A percentile compares a stretch with the other conserved stretches of the same genome.
These are phyloP conservation scores for Euryodendron excelsum DNA, from an alignment of 148 eudicot species.

Conservation along the genomic window DNA sequence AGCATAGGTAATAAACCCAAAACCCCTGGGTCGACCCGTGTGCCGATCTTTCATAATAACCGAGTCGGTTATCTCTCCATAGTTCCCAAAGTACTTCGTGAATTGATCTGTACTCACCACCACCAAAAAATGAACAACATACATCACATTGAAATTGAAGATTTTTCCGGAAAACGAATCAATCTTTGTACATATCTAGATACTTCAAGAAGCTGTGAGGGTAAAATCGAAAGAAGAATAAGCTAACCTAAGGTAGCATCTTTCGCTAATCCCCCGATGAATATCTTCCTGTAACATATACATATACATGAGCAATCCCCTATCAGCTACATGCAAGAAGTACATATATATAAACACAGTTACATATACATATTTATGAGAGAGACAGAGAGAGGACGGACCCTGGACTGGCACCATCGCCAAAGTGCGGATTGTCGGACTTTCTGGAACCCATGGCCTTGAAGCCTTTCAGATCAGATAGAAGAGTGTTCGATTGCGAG, in stretches of 20 bases:
- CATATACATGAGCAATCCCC: not conserved
- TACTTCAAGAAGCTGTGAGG: too few species aligned
- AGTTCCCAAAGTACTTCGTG: constrained; percentile 63
- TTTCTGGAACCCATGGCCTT: constrained; percentile 42
- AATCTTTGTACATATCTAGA: not conserved
- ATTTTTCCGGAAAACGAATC: not conserved
- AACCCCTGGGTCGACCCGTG: constrained; percentile 72
- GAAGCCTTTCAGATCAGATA: not conserved
- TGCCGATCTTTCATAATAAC: constrained; percentile 72
- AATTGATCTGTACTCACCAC: constrained; percentile 42
- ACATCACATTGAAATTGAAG: not conserved
- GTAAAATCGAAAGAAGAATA: not conserved
- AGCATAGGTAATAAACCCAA: constrained; percentile 66
- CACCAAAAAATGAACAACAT: not conserved
- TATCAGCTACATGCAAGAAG: not conserved
- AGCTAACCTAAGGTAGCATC: constrained; percentile 57
- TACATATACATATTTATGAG: not conserved
- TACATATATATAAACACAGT: too few species aligned
- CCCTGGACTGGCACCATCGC: constrained; percentile 80
- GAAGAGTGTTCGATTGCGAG: not conserved
- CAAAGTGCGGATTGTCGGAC: constrained; percentile 40
- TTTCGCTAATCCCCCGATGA: constrained; percentile 68
- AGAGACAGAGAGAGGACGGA: constrained; percentile 22
- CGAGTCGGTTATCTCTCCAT: constrained; percentile 70
- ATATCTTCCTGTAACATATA: constrained; percentile 49